These are phyloP conservation scores for Vitis hybrid DNA, from an alignment of 177 flowering plant species.

Conservation along the genomic window DNA sequence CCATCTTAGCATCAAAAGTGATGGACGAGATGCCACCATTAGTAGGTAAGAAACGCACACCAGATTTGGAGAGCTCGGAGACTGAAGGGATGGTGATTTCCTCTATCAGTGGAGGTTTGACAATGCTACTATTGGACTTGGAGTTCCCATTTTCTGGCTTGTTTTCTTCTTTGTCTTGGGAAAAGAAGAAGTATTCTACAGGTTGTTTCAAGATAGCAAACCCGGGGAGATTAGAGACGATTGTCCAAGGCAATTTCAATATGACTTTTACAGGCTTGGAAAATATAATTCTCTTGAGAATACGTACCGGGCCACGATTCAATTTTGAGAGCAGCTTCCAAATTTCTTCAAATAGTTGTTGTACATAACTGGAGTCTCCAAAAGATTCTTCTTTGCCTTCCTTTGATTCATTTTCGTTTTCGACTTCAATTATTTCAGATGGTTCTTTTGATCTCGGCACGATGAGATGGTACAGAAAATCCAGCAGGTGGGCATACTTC, in stretches of 20 bases:
- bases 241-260: slow-evolving; percentile 19
- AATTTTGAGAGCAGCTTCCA: slow-evolving; percentile 8
- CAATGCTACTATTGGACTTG: not conserved
- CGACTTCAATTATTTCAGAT: not conserved
- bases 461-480: slow-evolving; percentile 10
- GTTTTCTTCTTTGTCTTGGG: slow-evolving; percentile 2
- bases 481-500: not conserved
- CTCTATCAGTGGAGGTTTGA: too few species aligned
- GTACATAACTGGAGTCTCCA: not conserved
- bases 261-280: slow-evolving; percentile 16
- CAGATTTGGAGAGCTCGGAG: too few species aligned
- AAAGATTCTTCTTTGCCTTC: not conserved
- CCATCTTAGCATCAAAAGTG: slow-evolving; percentile 11
- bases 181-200: not conserved
- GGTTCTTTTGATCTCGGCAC: slow-evolving; percentile 8
- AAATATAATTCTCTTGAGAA: not conserved
- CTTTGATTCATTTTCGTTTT: not conserved
- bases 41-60: too few species aligned
- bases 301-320: not conserved
- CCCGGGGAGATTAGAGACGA: slow-evolving; percentile 22
- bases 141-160: slow-evolving; percentile 3
- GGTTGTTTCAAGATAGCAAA: slow-evolving; percentile 1
- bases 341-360: not conserved
- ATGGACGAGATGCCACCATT: not conserved
- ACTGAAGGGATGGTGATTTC: too few species aligned